Percentiles rank a stretch among this genome's conserved stretches.
phyloP scores from a whole-genome alignment of 768 basidiomycete genomes.

The Phaeotremella skinneri region DNA sequence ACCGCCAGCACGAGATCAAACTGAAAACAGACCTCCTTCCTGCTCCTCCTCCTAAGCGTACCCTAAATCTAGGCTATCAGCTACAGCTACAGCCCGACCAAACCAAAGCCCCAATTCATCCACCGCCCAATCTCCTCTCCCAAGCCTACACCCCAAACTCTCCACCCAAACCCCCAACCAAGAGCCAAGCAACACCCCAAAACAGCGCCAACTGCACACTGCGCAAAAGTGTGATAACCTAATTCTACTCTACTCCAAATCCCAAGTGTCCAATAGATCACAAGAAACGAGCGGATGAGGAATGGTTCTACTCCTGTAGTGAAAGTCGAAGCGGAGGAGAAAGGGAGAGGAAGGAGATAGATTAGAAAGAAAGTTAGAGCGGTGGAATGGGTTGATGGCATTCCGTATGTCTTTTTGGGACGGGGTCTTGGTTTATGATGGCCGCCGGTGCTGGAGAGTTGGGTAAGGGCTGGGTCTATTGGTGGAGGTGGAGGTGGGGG shows the following conservation, averaged over 20 bases:
- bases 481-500: slow-evolving; percentile 41
- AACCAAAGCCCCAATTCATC: slow-evolving; percentile 10
- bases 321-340: slow-evolving; percentile 7
- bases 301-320: background rate
- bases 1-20: too few species aligned
- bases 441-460: slow-evolving; percentile 6
- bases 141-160: slow-evolving; percentile 15
- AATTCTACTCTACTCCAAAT: slow-evolving; percentile 40
- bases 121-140: slow-evolving; percentile 16
- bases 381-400: slow-evolving; percentile 56
- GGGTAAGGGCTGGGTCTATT: background rate
- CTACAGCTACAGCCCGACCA: slow-evolving; percentile 1
- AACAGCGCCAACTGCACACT: slow-evolving; percentile 35
- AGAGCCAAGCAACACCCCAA: slow-evolving; percentile 31
- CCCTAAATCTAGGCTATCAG: too few species aligned
- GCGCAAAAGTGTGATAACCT: slow-evolving; percentile 48
- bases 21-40: too few species aligned
- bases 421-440: slow-evolving; percentile 14
- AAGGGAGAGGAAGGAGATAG: slow-evolving; percentile 49
- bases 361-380: slow-evolving; percentile 53
- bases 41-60: too few species aligned
- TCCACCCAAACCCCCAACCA: slow-evolving; percentile 32
- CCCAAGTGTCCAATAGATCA: slow-evolving; percentile 34
- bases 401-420: slow-evolving; percentile 54
- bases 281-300: slow-evolving; percentile 7